Base-by-base conservation (phyloP, 2,329 filamentous ascomycete species). In the Lizonia empirigonia region DNA sequence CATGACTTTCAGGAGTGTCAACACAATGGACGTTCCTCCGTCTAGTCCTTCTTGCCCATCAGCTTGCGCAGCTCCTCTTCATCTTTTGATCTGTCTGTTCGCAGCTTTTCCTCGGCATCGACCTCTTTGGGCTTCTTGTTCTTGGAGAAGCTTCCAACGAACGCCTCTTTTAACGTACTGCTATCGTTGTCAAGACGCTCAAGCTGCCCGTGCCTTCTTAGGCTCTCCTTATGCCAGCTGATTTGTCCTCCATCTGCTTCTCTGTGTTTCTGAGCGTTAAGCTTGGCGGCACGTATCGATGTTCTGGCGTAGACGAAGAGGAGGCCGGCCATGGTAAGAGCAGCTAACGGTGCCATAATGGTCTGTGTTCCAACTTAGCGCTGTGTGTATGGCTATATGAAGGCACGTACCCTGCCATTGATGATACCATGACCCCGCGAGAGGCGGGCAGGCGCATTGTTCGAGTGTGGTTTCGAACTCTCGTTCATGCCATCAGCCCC, bases 261-360 rank as follows among this genome's bases (percentile, higher is more conserved):
- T 38, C 84, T 75, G 44, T 84, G 81, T 55, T 77, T 75, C 59
- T 84, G 79, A 0, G 85, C 85, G 57, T 88, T 87, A 37, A 81
- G 77, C 60, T 87, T 87, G 2, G 87, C 87, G 19, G 85, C 82
- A 53, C 80, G 78, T 55, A 89, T 89, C 19, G 82, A 85, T 7
- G 81, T 86, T 41, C 86, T 76, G 22, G 85, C 78, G 71, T 89
- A 89, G 26, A 80, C 73, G 69, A 82, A 83, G 24, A 85, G 78
- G 18, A 86, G 65, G 39, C 80, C 70, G 13, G 83, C 84, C 83
- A 86, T 85, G 12, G 80, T 81, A 56, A 85, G 76, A 20, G 83
- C 83, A n/a, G 82, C 83, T n/a, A 84, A 75, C 5, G 84, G 84
- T 2, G 82, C 83, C 52, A 82, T 79, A 29, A 85, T 63, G 4